Percentiles rank a stretch among this genome's conserved stretches.
Evolutionary conservation across 306 rosid genomes (phyloP).

Genomic region (Pueraria montana): DNA sequence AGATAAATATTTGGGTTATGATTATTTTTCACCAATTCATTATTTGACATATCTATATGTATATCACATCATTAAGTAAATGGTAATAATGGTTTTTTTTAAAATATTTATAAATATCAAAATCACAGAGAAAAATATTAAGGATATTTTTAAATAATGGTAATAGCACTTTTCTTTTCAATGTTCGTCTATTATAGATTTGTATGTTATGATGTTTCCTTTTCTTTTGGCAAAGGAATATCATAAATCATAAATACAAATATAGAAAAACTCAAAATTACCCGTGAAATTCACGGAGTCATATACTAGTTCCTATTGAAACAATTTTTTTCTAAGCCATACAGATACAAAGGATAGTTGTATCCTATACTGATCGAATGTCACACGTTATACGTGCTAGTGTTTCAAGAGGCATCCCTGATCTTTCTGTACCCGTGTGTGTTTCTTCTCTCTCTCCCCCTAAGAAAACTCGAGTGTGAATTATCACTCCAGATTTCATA

Average conservation of each 20-base stretch:
- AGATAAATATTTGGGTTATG: too few species aligned
- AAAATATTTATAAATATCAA: too few species aligned
- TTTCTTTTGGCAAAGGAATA: not conserved
- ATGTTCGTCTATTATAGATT: not conserved
- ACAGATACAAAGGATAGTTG: not conserved
- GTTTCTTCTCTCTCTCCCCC: not conserved
- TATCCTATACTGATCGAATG: not conserved
- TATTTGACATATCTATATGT: too few species aligned
- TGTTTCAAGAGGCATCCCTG: not conserved
- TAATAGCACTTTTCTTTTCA: not conserved
- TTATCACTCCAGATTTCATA: conserved; percentile 2
- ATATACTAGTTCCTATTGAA: not conserved
- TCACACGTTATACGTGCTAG: not conserved
- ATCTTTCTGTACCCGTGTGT: not conserved
- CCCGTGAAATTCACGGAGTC: not conserved
- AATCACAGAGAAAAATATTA: too few species aligned
- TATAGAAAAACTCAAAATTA: not conserved
- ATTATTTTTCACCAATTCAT: too few species aligned
- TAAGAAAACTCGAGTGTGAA: not conserved
- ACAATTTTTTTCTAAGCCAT: not conserved
- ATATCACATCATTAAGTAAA: too few species aligned
- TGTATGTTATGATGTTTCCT: not conserved
- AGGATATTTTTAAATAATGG: too few species aligned
- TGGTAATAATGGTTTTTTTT: too few species aligned
- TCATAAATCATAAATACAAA: not conserved